Conservation (phyloP, 805 yeast species). For the Starmerella stigmatis region DNA sequence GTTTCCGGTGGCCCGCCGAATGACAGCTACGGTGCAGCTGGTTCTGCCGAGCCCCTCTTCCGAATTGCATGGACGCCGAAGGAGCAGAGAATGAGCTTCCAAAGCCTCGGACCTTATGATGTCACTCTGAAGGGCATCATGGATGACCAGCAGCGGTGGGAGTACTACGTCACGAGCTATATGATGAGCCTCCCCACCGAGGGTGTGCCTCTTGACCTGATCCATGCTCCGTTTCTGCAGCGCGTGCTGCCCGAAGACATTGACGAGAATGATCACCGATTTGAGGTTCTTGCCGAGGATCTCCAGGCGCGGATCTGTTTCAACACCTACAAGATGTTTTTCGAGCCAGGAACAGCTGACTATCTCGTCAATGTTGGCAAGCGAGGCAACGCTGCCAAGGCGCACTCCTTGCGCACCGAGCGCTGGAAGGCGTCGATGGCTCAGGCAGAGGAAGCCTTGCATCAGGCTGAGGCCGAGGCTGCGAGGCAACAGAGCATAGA, state of each 20-base stretch:
- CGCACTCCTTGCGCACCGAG: constrained; percentile 11
- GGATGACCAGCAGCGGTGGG: constrained; percentile 73
- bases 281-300: constrained; percentile 55
- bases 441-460: constrained; percentile 17
- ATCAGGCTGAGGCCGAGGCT: constrained; percentile 19
- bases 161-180: constrained; percentile 85
- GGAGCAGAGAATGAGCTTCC: constrained; percentile 49
- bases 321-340: constrained; percentile 67
- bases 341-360: constrained; percentile 71
- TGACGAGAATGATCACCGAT: constrained; percentile 21
- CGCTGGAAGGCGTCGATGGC: constrained; percentile 20
- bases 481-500: constrained; percentile 3
- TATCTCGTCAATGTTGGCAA: constrained; percentile 37
- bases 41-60: constrained; percentile 71
- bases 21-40: constrained; percentile 32
- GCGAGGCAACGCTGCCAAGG: constrained; percentile 5
- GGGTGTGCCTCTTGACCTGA: constrained; percentile 70
- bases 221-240: constrained; percentile 70
- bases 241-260: constrained; percentile 29
- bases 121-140: constrained; percentile 64
- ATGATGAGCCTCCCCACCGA: constrained; percentile 95
- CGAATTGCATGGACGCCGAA: constrained; percentile 60
- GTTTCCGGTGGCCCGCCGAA: neutral
- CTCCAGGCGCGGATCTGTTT: constrained; percentile 69
- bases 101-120: constrained; percentile 80